phyloP scores from a whole-genome alignment of 768 basidiomycete genomes.

The Hysterangium stoloniferum region DNA sequence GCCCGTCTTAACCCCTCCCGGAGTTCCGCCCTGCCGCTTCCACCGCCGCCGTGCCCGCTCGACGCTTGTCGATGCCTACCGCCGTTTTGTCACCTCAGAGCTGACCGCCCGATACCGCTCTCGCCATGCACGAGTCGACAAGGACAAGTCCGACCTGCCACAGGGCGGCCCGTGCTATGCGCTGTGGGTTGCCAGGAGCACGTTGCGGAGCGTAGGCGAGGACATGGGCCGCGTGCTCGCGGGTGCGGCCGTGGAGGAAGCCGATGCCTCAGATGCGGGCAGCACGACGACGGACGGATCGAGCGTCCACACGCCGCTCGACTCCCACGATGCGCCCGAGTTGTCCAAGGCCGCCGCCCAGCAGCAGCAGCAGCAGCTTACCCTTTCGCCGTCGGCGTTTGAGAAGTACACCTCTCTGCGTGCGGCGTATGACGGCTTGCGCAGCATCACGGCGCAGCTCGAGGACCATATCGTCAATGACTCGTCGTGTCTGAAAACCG shows the following conservation, averaged over 20 bases:
- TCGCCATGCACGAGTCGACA: neutral
- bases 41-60: conserved; percentile 60
- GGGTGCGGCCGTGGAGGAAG: neutral
- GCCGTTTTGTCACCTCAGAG: conserved; percentile 50
- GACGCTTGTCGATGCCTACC: conserved; percentile 57
- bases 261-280: neutral
- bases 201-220: neutral
- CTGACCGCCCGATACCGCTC: conserved; percentile 26
- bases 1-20: conserved; percentile 19
- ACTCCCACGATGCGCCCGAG: neutral
- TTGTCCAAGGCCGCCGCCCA: too few relatives aligned
- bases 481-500: neutral
- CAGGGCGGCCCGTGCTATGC: neutral
- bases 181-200: conserved; percentile 4
- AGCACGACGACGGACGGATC: conserved; percentile 1
- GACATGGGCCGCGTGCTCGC: neutral
- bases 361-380: too few relatives aligned
- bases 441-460: neutral
- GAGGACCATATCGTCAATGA: neutral
- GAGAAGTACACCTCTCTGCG: neutral
- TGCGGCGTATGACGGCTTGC: neutral
- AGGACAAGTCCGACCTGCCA: neutral
- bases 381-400: neutral
- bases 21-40: conserved; percentile 26
- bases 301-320: conserved; percentile 5